Base-by-base conservation (phyloP, 192 early-diverging fungal genomes). In the Backusella tarrabulga region DNA sequence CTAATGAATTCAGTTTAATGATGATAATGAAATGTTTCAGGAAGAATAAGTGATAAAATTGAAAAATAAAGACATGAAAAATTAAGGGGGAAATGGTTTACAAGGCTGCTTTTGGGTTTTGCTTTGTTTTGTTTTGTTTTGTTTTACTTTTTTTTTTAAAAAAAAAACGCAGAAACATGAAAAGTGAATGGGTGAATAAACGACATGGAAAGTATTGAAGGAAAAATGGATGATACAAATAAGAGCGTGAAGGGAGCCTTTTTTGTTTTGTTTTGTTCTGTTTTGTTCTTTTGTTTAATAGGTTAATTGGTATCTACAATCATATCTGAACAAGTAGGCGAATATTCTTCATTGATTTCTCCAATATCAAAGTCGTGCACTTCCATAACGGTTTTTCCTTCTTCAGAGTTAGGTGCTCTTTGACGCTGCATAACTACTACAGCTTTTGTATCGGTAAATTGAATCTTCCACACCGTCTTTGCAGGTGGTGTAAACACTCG, bases 401-500 rank as follows among this genome's bases (percentile, higher is more conserved):
- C 80, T 29, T 77, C 76, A 36, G 50, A 73, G 8, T 78, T 78
- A 29, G 60, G 17, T 34, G 69, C 44, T 68, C 73, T 67, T 66
- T 66, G 71, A 40, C 87, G 79, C 66, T 87, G 85, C 85, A 90
- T 86, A 14, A 88, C 74, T 5, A 90, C 80, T 17, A 90, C 86
- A n/a, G 86, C 85, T 40, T 85, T 84, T 40, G 85, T 84, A 66
- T 90, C 87, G 29, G 79, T 86, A 34, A 90, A 88, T 26, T 83
- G 80, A 2, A 88, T 82, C 46, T 86, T 89, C 98, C 98, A 99
- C 4, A 99, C 95, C 0, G 95, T 93, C 6, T 90, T 87, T n/a
- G 97, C 89, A 3, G 92, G 88, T 14, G 86, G 82, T 29, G 97
- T 88, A 34, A 98, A 83, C 76, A 94, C 89, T 17, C 97, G 84